These are phyloP conservation scores for Malus domestica DNA, from an alignment of 306 rosid genomes.

Conservation along the genomic window DNA sequence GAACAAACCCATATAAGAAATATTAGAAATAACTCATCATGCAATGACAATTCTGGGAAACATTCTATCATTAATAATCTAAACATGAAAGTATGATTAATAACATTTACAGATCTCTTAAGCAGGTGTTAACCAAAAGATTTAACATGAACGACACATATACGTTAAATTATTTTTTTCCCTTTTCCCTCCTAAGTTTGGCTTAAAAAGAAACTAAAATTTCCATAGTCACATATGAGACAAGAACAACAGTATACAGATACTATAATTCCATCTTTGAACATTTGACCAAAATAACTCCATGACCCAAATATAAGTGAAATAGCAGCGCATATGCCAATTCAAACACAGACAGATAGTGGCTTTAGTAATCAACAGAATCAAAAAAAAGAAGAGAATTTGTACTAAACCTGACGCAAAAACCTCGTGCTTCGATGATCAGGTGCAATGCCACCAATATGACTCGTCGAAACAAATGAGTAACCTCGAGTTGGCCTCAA, in stretches of 20 bases:
- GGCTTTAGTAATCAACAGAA: neutral
- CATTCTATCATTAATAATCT: neutral
- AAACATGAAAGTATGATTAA: neutral
- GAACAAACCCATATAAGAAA: neutral
- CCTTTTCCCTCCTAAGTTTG: neutral
- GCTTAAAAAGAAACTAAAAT: neutral
- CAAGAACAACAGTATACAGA: neutral
- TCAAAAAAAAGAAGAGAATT: slow-evolving; percentile 3
- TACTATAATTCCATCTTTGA: neutral
- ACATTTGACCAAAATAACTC: neutral
- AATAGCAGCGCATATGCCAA: neutral
- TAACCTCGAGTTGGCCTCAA: slow-evolving; percentile 76
- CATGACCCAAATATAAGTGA: neutral
- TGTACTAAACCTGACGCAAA: slow-evolving; percentile 67
- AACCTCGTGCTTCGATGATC: slow-evolving; percentile 75
- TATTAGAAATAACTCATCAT: neutral
- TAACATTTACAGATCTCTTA: neutral
- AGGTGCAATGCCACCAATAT: slow-evolving; percentile 89
- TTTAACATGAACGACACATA: neutral
- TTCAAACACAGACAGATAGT: neutral
- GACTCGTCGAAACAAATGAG: slow-evolving; percentile 84
- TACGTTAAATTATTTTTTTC: neutral
- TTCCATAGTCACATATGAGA: neutral
- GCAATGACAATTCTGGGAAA: neutral
- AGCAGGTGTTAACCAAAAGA: neutral